Percentiles rank a stretch among this genome's conserved stretches.
These are phyloP conservation scores for Acer yangbiense DNA, from an alignment of 345 rosid genomes.

Conservation along the genomic window DNA sequence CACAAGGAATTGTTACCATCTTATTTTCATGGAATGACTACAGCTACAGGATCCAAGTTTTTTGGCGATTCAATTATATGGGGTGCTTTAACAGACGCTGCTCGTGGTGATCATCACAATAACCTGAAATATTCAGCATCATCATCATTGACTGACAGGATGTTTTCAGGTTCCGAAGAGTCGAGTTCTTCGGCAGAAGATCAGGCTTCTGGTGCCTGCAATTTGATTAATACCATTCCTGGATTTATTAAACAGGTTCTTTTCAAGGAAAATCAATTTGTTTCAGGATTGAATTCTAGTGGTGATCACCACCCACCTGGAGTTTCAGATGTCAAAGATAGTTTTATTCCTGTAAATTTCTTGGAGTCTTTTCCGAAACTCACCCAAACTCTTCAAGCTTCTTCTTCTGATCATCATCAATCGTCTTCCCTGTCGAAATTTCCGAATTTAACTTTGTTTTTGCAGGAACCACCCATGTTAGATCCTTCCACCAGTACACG, in stretches of 20 bases:
- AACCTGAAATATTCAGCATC: constrained; percentile 26
- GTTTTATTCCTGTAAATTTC: constrained; percentile 41
- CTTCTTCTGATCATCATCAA: constrained; percentile 22
- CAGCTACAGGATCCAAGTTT: constrained; percentile 28
- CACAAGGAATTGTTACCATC: constrained; percentile 43
- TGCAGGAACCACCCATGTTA: constrained; percentile 45
- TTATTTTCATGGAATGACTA: constrained; percentile 34
- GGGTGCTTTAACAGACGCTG: constrained; percentile 21
- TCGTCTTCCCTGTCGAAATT: constrained; percentile 35
- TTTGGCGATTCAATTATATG: constrained; percentile 39
- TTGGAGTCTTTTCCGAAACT: constrained; percentile 42
- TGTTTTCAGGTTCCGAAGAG: constrained; percentile 26
- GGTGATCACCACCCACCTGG: constrained; percentile 10
- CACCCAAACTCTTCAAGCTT: constrained; percentile 19
- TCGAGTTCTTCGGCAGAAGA: constrained; percentile 39
- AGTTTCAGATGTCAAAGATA: constrained; percentile 25
- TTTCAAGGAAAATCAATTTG: constrained; percentile 17
- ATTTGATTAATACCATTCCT: constrained; percentile 28
- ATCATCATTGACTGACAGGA: constrained; percentile 21
- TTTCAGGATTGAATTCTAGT: constrained; percentile 31
- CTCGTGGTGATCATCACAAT: constrained; percentile 2
- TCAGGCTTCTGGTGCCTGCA: constrained; percentile 14
- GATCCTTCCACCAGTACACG: constrained; percentile 26
- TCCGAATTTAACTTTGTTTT: constrained; percentile 62
- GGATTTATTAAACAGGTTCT: constrained; percentile 33